Percentiles rank a stretch among this genome's conserved stretches.
phyloP scores from a whole-genome alignment of 2,329 filamentous ascomycete genomes.

The Chaetomium sp. region DNA sequence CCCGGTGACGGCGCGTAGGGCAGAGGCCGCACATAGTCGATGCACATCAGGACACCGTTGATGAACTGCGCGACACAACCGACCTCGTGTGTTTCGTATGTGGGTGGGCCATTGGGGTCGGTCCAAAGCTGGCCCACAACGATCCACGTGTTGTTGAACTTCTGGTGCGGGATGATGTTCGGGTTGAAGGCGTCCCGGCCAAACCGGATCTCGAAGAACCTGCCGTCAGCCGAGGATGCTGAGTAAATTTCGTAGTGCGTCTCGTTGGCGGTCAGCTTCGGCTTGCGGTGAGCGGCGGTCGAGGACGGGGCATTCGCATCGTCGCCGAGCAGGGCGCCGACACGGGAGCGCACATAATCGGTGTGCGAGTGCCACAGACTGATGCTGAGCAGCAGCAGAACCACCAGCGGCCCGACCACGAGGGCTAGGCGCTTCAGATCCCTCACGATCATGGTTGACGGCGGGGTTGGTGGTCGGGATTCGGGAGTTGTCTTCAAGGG shows the following conservation, averaged over 20 bases:
- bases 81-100: constrained; percentile 47
- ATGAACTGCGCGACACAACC: constrained; percentile 43
- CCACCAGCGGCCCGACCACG: constrained; percentile 37
- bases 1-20: constrained; percentile 51
- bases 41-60: constrained; percentile 46
- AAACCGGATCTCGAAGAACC: constrained; percentile 55
- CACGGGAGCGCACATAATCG: constrained; percentile 18
- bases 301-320: not conserved
- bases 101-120: constrained; percentile 25
- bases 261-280: constrained; percentile 12
- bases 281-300: not conserved
- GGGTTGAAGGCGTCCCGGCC: constrained; percentile 52
- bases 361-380: constrained; percentile 29
- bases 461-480: not conserved
- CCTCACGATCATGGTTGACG: constrained; percentile 25
- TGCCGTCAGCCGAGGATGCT: constrained; percentile 46
- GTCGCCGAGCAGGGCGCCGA: constrained; percentile 22
- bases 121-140: constrained; percentile 53
- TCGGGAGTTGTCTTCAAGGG: not conserved
- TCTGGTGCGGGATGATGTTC: constrained; percentile 60
- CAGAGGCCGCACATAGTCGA: constrained; percentile 45
- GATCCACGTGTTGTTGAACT: constrained; percentile 50
- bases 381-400: constrained; percentile 39
- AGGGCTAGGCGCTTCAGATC: constrained; percentile 34
- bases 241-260: constrained; percentile 50